Conservation (phyloP, 2,329 filamentous ascomycete genomes). For the Hypoxylon rubiginosum region DNA sequence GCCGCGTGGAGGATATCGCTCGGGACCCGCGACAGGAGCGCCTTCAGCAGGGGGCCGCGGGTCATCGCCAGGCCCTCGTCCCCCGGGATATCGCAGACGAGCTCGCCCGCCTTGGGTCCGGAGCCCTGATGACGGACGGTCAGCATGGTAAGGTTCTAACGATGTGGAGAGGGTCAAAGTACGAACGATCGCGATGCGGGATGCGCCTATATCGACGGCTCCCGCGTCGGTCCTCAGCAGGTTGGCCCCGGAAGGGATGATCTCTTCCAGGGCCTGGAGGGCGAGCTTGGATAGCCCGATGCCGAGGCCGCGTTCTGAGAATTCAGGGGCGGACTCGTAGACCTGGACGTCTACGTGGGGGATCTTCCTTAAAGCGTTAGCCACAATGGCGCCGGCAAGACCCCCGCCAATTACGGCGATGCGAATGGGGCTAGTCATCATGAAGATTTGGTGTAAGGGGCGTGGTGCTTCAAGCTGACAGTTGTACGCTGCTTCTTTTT, state of each 20-base stretch:
- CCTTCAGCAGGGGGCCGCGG: constrained; percentile 12
- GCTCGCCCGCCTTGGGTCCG: constrained; percentile 13
- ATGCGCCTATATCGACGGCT: constrained; percentile 8
- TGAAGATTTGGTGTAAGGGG: not conserved
- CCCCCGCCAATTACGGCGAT: constrained; percentile 23
- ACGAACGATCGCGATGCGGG: constrained; percentile 11
- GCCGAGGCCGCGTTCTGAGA: constrained; percentile 18
- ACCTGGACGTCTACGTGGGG: constrained; percentile 11
- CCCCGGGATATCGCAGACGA: constrained; percentile 12
- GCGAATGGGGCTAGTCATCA: constrained; percentile 3
- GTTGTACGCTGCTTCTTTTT: not conserved
- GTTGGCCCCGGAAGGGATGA: constrained; percentile 6
- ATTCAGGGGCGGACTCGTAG: constrained; percentile 26
- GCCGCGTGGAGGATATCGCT: constrained; percentile 5
- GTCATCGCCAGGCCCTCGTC: constrained; percentile 10
- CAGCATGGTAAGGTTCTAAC: too few relatives aligned
- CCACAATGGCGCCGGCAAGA: constrained; percentile 16
- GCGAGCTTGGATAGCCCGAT: constrained; percentile 9
- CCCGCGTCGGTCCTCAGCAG: constrained; percentile 12
- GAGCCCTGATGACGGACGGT: constrained; percentile 5
- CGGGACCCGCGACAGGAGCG: constrained; percentile 12
- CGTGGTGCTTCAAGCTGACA: not conserved
- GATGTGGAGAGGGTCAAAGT: not conserved
- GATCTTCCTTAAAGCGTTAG: constrained; percentile 7
- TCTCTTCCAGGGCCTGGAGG: constrained; percentile 7